A percentile compares a stretch with the other conserved stretches of the same genome.
Evolutionary conservation across 2,329 filamentous ascomycete species (phyloP).

Genomic region (Hirsutella thompsonii): DNA sequence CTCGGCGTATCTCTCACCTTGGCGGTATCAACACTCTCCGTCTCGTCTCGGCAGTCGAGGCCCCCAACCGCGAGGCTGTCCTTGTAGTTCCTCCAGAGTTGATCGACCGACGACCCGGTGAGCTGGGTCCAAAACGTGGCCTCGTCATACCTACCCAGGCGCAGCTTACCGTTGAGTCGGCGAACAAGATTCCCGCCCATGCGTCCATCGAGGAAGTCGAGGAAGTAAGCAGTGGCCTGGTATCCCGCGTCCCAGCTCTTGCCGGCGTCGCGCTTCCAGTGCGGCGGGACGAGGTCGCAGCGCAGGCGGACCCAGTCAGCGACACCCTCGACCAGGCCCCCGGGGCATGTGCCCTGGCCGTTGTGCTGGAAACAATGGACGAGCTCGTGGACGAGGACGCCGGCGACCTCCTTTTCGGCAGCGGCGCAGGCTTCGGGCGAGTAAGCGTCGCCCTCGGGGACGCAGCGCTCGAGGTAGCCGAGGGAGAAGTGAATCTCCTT

Average conservation of each 20-base stretch:
- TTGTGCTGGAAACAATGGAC: slow-evolving; percentile 92
- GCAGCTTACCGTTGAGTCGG: slow-evolving; percentile 54
- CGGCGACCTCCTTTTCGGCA: slow-evolving; percentile 62
- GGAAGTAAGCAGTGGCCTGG: slow-evolving; percentile 80
- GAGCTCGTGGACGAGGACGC: slow-evolving; percentile 82
- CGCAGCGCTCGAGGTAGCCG: slow-evolving; percentile 50
- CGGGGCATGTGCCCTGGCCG: slow-evolving; percentile 45
- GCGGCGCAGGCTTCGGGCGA: slow-evolving; percentile 29
- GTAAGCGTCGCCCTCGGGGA: too few relatives aligned
- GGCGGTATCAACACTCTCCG: neutral
- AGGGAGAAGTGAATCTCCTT: slow-evolving; percentile 89
- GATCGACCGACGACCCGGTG: slow-evolving; percentile 50
- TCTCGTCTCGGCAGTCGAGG: neutral
- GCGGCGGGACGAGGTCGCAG: slow-evolving; percentile 60
- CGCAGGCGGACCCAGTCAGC: slow-evolving; percentile 85
- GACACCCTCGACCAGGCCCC: slow-evolving; percentile 78
- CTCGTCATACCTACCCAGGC: slow-evolving; percentile 50
- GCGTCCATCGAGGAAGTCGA: slow-evolving; percentile 67
- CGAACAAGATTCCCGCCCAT: slow-evolving; percentile 48
- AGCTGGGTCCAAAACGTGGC: slow-evolving; percentile 54
- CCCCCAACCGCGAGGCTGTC: slow-evolving; percentile 9
- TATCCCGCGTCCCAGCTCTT: slow-evolving; percentile 81
- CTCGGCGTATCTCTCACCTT: too few relatives aligned
- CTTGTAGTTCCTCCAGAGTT: slow-evolving; percentile 66
- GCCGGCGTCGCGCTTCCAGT: slow-evolving; percentile 55